Evolutionary conservation across 495 filamentous ascomycete species (phyloP), one percentile per base, ranked within the genome.

Genomic region (Aspergillus ostianus): DNA sequence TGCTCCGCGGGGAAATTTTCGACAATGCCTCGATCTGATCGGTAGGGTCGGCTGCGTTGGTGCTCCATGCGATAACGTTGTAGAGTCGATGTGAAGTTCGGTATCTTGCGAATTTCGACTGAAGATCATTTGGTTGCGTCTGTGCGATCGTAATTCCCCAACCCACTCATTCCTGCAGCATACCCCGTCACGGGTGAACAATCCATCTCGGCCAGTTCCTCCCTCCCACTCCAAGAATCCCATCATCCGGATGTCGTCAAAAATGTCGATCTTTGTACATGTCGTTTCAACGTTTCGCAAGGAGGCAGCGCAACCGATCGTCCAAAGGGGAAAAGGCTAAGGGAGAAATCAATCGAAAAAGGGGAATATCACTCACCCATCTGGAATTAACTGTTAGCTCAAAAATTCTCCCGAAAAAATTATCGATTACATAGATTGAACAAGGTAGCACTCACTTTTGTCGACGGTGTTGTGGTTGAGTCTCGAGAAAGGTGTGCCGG

Each of bases 391-490:
- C 47, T 47, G 61, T 55, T 57, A 52, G 32, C 55, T 41, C 51
- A 56, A 59, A 53, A 51, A 55, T 20, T 53, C 41, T 47, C 18
- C 21, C 13, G 9, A 55, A 30, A 47, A 49, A 29, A 41, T 41
- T 15, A 41, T 15, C 36, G 36, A 41, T 41, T 41, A 41, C 36
- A 41, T 41, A 20, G 47, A 26, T 10, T 49, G 18, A 49, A 53
- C 26, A 53, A 49, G 61, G 57, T 63, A 57, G 56, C 36, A 80
- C 81, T 77, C 64, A 84, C 81, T 83, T 73, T 84, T 75, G 74
- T 78, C 76, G 79, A 78, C 75, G 80, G 75, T 78, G 75, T 77
- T 73, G 78, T 82, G 74, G 74, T 77, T 73, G 71, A 77, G 73
- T 80, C 74, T 73, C 75, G 68, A 70, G 67, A 69, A 55, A 67